Percentiles rank a stretch among this genome's conserved stretches.
These are phyloP conservation scores for Earliella scabrosa DNA, from an alignment of 1,284 basidiomycete species.

Conservation along the genomic window DNA sequence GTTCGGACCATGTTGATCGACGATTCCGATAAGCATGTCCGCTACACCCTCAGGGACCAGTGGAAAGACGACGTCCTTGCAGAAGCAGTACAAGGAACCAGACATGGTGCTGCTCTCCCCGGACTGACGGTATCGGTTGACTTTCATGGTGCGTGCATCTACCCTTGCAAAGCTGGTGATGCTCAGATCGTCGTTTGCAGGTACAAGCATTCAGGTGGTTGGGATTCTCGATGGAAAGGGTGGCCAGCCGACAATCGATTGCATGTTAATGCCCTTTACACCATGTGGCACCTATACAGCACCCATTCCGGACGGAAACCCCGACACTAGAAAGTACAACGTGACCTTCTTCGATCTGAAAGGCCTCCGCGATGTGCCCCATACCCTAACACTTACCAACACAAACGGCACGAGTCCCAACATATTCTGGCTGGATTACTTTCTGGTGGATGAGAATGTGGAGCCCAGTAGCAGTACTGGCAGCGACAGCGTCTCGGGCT, in stretches of 20 bases:
- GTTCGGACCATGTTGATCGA: background rate
- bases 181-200: background rate
- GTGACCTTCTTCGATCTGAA: background rate
- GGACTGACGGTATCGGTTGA: conserved; percentile 13
- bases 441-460: background rate
- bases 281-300: background rate
- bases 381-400: conserved; percentile 1
- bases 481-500: too few species aligned
- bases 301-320: too few species aligned
- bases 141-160: background rate
- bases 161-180: background rate
- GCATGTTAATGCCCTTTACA: background rate
- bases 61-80: background rate
- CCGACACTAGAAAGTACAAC: background rate
- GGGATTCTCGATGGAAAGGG: background rate
- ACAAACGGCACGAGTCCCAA: background rate
- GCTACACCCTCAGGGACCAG: background rate
- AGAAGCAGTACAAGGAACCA: background rate
- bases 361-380: background rate
- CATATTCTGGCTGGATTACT: conserved; percentile 1
- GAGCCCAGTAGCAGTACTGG: background rate
- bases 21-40: background rate
- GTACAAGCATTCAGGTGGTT: background rate
- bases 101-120: background rate
- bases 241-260: background rate